Evolutionary conservation across 768 basidiomycete genomes (phyloP).

Genomic region (Hydnomerulius pinastri): DNA sequence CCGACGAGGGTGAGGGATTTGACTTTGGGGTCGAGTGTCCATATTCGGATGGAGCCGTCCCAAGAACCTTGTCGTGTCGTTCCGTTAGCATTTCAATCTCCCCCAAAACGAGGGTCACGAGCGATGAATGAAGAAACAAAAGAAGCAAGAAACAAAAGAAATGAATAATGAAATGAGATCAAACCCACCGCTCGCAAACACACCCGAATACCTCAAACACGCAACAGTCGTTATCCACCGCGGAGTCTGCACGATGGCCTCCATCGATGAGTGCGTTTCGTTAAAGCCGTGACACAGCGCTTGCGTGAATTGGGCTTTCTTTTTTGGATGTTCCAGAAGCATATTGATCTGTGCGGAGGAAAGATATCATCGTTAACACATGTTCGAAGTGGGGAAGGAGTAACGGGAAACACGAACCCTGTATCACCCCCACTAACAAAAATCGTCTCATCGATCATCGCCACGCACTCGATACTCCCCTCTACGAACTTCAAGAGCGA

Average conservation of each 20-base stretch:
- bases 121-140: too few species aligned
- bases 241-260: constrained; percentile 73
- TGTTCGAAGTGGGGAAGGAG: background rate
- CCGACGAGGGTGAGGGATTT: constrained; percentile 74
- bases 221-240: constrained; percentile 91
- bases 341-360: constrained; percentile 60
- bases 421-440: constrained; percentile 96
- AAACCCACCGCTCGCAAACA: constrained; percentile 92
- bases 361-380: constrained; percentile 3
- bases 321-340: constrained; percentile 87
- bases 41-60: constrained; percentile 87
- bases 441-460: constrained; percentile 93
- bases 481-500: constrained; percentile 78
- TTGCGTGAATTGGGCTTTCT: constrained; percentile 91
- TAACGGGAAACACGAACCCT: constrained; percentile 60
- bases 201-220: constrained; percentile 82
- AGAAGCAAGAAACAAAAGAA: too few species aligned
- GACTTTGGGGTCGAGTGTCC: constrained; percentile 82
- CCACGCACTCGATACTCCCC: constrained; percentile 88
- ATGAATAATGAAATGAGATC: too few species aligned
- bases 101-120: too few species aligned
- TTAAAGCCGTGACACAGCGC: constrained; percentile 87
- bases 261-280: constrained; percentile 67
- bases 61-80: constrained; percentile 77
- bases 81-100: too few species aligned